Conservation (phyloP, 2,329 filamentous ascomycete species). For the Metarhizium sp. region DNA sequence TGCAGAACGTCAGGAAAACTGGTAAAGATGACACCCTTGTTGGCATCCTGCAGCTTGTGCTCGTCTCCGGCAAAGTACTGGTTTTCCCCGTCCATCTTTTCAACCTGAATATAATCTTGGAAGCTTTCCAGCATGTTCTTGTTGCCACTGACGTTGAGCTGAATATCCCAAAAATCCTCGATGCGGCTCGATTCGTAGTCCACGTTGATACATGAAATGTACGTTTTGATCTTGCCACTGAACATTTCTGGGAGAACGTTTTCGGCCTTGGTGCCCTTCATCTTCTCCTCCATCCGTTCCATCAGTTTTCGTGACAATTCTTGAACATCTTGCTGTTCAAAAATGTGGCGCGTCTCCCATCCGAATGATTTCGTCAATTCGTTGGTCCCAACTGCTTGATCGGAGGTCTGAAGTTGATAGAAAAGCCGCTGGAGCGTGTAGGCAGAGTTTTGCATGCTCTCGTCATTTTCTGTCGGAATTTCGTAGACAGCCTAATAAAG, state of each 20-base stretch:
- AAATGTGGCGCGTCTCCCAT: constrained; percentile 96
- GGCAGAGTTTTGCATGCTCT: constrained; percentile 75
- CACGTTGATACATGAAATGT: constrained; percentile 97
- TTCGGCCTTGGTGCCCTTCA: constrained; percentile 92
- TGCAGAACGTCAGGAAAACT: constrained; percentile 91
- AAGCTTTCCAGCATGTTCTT: constrained; percentile 91
- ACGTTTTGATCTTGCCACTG: constrained; percentile 96
- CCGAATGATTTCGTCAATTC: constrained; percentile 95
- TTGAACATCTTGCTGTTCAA: constrained; percentile 97
- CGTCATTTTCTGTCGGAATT: constrained; percentile 84
- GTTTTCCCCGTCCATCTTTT: constrained; percentile 96
- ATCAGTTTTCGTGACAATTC: constrained; percentile 94
- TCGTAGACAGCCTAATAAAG: constrained; percentile 81
- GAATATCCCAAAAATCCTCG: constrained; percentile 98
- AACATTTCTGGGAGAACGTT: constrained; percentile 86
- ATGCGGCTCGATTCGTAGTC: constrained; percentile 92
- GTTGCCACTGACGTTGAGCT: constrained; percentile 92
- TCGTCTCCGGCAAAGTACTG: constrained; percentile 91
- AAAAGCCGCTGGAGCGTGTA: constrained; percentile 91
- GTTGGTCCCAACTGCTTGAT: constrained; percentile 74
- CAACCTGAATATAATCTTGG: constrained; percentile 90
- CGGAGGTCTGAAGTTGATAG: constrained; percentile 85
- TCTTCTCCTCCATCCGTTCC: constrained; percentile 93
- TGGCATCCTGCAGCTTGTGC: constrained; percentile 87
- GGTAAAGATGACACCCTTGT: constrained; percentile 96